Conservation (phyloP, 257 asterid genomes). For the Fraxinus cuspidata region DNA sequence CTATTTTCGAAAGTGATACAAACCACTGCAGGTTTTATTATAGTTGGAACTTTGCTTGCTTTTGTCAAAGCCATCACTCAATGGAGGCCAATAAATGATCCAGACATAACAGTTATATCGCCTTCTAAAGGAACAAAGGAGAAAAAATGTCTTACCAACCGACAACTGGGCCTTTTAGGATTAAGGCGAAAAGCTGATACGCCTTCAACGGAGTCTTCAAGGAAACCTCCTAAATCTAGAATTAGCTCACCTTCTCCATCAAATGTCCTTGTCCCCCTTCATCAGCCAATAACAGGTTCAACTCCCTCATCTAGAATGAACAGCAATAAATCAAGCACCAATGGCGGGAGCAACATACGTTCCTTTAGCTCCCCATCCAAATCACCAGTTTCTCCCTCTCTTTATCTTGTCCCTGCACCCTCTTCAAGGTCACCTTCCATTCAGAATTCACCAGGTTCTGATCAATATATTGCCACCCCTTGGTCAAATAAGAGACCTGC, state of each 20-base stretch:
- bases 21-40: conserved; percentile 42
- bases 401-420: conserved; percentile 64
- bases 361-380: conserved; percentile 59
- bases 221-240: conserved; percentile 73
- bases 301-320: conserved; percentile 49
- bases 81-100: conserved; percentile 54
- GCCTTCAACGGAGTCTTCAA: conserved; percentile 50
- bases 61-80: conserved; percentile 55
- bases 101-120: conserved; percentile 46
- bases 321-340: conserved; percentile 57
- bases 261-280: conserved; percentile 73
- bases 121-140: conserved; percentile 67
- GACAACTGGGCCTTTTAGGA: conserved; percentile 83
- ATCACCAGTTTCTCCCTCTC: conserved; percentile 76
- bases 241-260: conserved; percentile 53
- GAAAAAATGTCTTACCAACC: conserved; percentile 54
- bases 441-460: conserved; percentile 58
- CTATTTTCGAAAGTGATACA: conserved; percentile 48
- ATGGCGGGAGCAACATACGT: conserved; percentile 51
- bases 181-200: conserved; percentile 57
- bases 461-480: conserved; percentile 57
- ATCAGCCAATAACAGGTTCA: conserved; percentile 55
- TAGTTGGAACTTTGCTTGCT: conserved; percentile 64
- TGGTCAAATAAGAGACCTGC: conserved; percentile 75
- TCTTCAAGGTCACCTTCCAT: conserved; percentile 57